These are phyloP conservation scores for Spathaspora girioi DNA, from an alignment of 805 yeast genomes.

Conservation along the genomic window DNA sequence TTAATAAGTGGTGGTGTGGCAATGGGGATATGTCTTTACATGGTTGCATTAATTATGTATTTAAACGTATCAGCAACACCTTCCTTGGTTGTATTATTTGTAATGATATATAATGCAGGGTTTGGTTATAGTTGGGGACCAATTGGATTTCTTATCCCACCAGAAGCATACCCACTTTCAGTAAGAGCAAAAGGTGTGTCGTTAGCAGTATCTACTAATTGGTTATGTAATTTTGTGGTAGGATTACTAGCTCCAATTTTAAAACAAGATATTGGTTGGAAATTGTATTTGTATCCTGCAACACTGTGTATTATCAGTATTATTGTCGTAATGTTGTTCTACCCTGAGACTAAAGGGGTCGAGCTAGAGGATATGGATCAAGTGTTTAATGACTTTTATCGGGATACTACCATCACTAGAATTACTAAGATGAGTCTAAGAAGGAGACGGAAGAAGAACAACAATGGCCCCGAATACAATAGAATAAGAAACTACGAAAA, in stretches of 20 bases:
- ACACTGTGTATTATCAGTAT: slow-evolving; percentile 33
- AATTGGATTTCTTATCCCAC: slow-evolving; percentile 41
- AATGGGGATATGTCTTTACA: slow-evolving; percentile 34
- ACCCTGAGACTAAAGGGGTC: slow-evolving; percentile 44
- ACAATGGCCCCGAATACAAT: not conserved
- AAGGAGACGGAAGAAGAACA: not conserved
- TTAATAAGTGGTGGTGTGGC: slow-evolving; percentile 37
- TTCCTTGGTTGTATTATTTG: slow-evolving; percentile 30
- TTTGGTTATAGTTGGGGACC: slow-evolving; percentile 49
- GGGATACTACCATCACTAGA: not conserved
- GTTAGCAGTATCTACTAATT: slow-evolving; percentile 41
- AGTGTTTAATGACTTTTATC: slow-evolving; percentile 32
- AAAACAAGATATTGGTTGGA: slow-evolving; percentile 39
- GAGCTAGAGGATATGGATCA: slow-evolving; percentile 41
- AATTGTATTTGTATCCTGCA: slow-evolving; percentile 39
- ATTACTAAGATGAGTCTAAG: not conserved
- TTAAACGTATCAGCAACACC: slow-evolving; percentile 32
- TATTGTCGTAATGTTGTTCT: slow-evolving; percentile 29
- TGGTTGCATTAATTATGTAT: slow-evolving; percentile 33
- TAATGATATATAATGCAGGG: slow-evolving; percentile 38
- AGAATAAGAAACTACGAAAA: not conserved
- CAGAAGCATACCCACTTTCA: slow-evolving; percentile 42
- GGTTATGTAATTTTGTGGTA: slow-evolving; percentile 43
- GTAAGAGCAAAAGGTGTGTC: slow-evolving; percentile 43
- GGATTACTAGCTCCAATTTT: slow-evolving; percentile 43